A percentile compares a stretch with the other conserved stretches of the same genome.
Conservation (phyloP, 2,329 filamentous ascomycete genomes). For the Ophiostoma sp. region DNA sequence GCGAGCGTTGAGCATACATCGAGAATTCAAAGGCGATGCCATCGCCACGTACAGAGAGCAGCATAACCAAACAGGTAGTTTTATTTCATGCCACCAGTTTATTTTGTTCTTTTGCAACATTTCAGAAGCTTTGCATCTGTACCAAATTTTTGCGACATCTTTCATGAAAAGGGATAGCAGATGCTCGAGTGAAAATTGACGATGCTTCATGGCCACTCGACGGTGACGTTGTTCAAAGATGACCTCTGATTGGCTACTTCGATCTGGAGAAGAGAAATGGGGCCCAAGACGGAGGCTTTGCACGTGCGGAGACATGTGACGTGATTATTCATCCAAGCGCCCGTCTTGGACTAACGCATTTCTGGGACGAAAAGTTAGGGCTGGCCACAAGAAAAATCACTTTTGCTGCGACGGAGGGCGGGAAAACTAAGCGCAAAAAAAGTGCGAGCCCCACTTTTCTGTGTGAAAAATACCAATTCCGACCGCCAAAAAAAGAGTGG, state of each 20-base stretch:
- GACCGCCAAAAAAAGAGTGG: slow-evolving; percentile 10
- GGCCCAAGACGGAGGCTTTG: no score
- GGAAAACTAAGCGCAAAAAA: slow-evolving; percentile 24
- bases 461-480: slow-evolving; percentile 18
- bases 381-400: slow-evolving; percentile 2
- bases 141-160: no score
- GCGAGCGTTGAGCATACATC: no score
- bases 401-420: neutral
- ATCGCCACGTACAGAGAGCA: no score
- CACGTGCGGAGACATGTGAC: slow-evolving; percentile 10
- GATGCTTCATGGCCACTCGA: neutral
- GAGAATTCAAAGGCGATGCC: no score
- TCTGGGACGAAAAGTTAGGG: neutral
- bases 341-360: neutral
- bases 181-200: neutral
- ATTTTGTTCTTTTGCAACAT: no score
- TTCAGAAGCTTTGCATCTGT: no score
- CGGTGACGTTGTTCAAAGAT: slow-evolving; percentile 19
- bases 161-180: neutral
- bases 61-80: no score
- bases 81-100: no score
- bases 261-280: neutral
- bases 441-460: slow-evolving; percentile 15
- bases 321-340: neutral
- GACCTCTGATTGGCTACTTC: neutral